Evolutionary conservation across 2,329 filamentous ascomycete species (phyloP), one percentile per base, ranked within the genome.

Genomic region (Trichoderma oligosporum): DNA sequence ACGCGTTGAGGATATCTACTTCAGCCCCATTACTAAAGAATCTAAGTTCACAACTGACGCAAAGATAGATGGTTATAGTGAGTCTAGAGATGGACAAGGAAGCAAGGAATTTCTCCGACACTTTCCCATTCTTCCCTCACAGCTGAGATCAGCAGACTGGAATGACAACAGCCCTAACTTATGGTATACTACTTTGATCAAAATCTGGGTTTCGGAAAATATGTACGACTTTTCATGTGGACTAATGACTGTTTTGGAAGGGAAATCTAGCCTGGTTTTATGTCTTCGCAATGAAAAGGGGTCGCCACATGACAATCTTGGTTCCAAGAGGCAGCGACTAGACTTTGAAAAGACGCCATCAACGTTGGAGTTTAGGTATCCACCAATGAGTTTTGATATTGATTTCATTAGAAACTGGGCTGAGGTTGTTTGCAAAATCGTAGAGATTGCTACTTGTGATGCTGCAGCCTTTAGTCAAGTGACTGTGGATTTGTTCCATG

Each of bases 341-440:
- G n/a, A 7, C 6, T 33, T 41, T 2, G 29, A 54, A 18, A 12
- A 11, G 35, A 54, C 59, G 2, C 56, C 57, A 4, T 58, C 61
- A 4, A 68, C 67, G 0, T 29, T 66, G 2, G 66, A 66, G 45
- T 68, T 68, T 27, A 58, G 62, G 0, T 65, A 68, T 6, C 55
- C 65, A 1, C 66, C 66, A n/a, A 64, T 64, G 62, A 65, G 60
- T 9, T 68, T 68, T 36, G 62, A 67, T 22, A 48, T 56, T 3
- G 44, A 14, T 7, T 60, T 66, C 7, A 38, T 68, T 2, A 52
- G 53, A 1, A 62, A 61, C 35, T 68, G 67, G 67, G 45, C 45
- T 0, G 61, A 65, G 11, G 24, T 68, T 7, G 47, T 61, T 1
- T 44, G 57, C 2, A 48, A 53, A 1, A 56, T 68, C 9, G 58